These are phyloP conservation scores for Arthrobotrys conoides DNA, from an alignment of 2,329 filamentous ascomycete species.

Conservation along the genomic window DNA sequence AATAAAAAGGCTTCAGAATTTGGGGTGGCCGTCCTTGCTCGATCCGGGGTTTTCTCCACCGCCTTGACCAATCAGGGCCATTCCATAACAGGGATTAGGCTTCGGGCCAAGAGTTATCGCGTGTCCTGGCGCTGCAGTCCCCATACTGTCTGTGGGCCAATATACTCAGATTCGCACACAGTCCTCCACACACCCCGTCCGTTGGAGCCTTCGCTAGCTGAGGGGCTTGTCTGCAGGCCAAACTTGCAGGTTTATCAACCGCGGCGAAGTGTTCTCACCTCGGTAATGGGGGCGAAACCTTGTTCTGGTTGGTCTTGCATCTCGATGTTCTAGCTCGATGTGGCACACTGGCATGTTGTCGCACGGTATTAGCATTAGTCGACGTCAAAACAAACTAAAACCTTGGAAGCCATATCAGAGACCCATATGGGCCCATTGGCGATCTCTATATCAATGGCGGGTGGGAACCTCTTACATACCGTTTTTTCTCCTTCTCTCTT, in stretches of 20 bases:
- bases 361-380: constrained; percentile 20
- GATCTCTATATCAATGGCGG: constrained; percentile 60
- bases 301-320: constrained; percentile 46
- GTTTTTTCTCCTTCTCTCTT: constrained; percentile 36
- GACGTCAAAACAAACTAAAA: constrained; percentile 44
- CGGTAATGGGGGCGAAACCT: constrained; percentile 55
- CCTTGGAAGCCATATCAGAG: constrained; percentile 12
- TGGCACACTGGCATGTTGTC: constrained; percentile 27
- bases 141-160: constrained; percentile 37
- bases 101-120: constrained; percentile 44
- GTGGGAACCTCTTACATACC: constrained; percentile 43
- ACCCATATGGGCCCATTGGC: constrained; percentile 26
- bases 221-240: constrained; percentile 29
- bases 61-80: constrained; percentile 23
- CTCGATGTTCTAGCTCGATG: constrained; percentile 14
- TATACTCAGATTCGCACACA: constrained; percentile 40
- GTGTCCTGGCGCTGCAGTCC: constrained; percentile 54
- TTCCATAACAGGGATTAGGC: constrained; percentile 8
- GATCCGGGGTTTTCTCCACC: constrained; percentile 47
- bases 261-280: constrained; percentile 58
- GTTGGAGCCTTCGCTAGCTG: constrained; percentile 41
- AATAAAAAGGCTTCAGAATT: constrained; percentile 42
- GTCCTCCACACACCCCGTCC: constrained; percentile 36
- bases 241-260: constrained; percentile 57
- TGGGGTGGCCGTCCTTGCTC: constrained; percentile 41